A percentile compares a stretch with the other conserved stretches of the same genome.
Evolutionary conservation across 2,329 filamentous ascomycete genomes (phyloP).

Genomic region (Diaporthe longicolla): DNA sequence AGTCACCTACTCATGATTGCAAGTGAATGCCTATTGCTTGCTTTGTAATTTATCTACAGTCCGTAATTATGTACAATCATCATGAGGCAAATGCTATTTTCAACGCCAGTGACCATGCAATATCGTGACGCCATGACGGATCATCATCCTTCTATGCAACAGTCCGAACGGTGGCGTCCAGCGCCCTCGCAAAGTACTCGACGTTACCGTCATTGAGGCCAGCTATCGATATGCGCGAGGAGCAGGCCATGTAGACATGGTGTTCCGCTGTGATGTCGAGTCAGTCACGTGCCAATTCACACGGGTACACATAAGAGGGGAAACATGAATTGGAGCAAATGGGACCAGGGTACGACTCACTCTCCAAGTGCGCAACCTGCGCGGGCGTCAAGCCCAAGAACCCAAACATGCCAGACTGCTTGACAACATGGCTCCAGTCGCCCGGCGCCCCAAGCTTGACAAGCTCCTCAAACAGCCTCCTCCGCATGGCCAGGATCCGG

Average conservation of each 20-base stretch:
- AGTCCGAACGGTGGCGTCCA: conserved; percentile 40
- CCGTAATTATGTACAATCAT: conserved; percentile 1
- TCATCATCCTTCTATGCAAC: background rate
- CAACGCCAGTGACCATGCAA: conserved; percentile 20
- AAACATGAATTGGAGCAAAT: background rate
- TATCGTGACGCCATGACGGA: background rate
- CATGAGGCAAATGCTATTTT: conserved; percentile 11
- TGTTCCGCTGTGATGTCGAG: conserved; percentile 47
- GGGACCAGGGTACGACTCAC: conserved; percentile 43
- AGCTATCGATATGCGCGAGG: conserved; percentile 56
- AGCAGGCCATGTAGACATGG: conserved; percentile 57
- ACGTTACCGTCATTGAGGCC: conserved; percentile 56
- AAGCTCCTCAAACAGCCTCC: conserved; percentile 52
- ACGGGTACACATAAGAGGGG: background rate
- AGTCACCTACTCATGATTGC: background rate
- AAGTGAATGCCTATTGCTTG: background rate
- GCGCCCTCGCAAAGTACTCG: conserved; percentile 48
- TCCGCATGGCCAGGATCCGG: conserved; percentile 54
- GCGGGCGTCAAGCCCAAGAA: conserved; percentile 63
- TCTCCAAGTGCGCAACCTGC: conserved; percentile 58
- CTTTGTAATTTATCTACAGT: conserved; percentile 6
- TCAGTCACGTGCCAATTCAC: conserved; percentile 31
- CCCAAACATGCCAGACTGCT: conserved; percentile 58
- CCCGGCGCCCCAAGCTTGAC: conserved; percentile 51
- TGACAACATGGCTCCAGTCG: conserved; percentile 54